phyloP scores from a whole-genome alignment of 768 basidiomycete genomes.

The Rhodotorula graminis region DNA sequence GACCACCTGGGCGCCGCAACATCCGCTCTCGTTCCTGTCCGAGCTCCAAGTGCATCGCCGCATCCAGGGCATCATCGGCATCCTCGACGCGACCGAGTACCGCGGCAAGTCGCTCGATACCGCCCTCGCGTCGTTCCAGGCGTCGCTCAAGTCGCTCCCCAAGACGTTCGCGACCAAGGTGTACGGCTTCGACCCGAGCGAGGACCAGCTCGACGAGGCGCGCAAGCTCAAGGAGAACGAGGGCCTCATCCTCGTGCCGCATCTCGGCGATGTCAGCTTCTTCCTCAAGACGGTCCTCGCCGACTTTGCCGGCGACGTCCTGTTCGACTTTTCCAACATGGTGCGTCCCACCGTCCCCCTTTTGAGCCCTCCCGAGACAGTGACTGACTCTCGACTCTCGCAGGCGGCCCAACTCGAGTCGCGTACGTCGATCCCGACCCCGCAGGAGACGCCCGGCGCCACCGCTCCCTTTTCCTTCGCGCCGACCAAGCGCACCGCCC shows the following conservation, averaged over 20 bases:
- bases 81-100: conserved; percentile 56
- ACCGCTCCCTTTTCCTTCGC: conserved; percentile 16
- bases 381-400: neutral
- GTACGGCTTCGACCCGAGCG: conserved; percentile 73
- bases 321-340: conserved; percentile 77
- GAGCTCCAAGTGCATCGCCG: conserved; percentile 64
- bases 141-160: conserved; percentile 54
- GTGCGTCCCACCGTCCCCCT: conserved; percentile 53
- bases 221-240: conserved; percentile 47
- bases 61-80: conserved; percentile 79
- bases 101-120: conserved; percentile 56
- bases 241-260: conserved; percentile 73
- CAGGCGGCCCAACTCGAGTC: conserved; percentile 38
- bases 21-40: conserved; percentile 60
- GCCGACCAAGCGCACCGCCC: conserved; percentile 6
- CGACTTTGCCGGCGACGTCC: conserved; percentile 77
- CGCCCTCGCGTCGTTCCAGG: conserved; percentile 60
- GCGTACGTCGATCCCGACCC: conserved; percentile 31
- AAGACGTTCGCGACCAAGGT: conserved; percentile 76
- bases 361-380: too few species aligned
- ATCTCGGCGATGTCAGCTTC: conserved; percentile 73
- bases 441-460: conserved; percentile 28
- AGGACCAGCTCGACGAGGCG: conserved; percentile 53
- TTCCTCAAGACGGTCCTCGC: conserved; percentile 85
- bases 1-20: conserved; percentile 63